Base-by-base conservation (phyloP, 2,329 filamentous ascomycete genomes). In the Ustulina deusta region DNA sequence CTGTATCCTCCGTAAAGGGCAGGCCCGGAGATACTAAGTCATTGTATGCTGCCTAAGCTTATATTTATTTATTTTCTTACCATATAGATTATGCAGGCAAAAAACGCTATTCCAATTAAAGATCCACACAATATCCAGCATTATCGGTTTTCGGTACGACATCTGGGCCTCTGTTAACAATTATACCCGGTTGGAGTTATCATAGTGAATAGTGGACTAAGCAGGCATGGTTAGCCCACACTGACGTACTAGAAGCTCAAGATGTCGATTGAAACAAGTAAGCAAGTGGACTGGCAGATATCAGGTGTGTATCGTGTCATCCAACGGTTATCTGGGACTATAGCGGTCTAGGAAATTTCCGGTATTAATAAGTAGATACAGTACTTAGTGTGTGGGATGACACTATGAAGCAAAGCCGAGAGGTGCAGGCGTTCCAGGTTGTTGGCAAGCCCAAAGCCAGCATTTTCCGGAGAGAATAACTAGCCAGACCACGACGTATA, bases 281-380 rank as follows among this genome's bases (percentile, higher is more conserved):
- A 60, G 34, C 49, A 57, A 59, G 51, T 52, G 27, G 44, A n/a
- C 64, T 46, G 64, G 59, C 60, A 60, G 48, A 67, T 67, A 60
- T 67, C 65, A 67, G 54, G 60, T 63, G 65, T 61, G 60, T 60
- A 67, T 67, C 65, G 54, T 63, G 55, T 49, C 65, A 67, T 63
- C 4, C 46, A 54, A 11, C 54, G 13, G 11, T 54, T 51, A 49
- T 58, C 54, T n/a, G n/a, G 25, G 36, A 22, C 25, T 20, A n/a
- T 3, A 49, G 54, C 27, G 48, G 49, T 49, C 55, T 51, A 11
- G n/a, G n/a, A 7, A 34, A 3, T 56, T 25, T 42, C 42, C 34
- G 25, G n/a, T 34, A 46, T 40, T 25, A 38, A 40, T 54, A 59
- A 55, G 5, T 17, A 25, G 34, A 58, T 42, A 46, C 36, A 46